phyloP scores from a whole-genome alignment of 768 basidiomycete species.

The Leucogyrophana mollusca region DNA sequence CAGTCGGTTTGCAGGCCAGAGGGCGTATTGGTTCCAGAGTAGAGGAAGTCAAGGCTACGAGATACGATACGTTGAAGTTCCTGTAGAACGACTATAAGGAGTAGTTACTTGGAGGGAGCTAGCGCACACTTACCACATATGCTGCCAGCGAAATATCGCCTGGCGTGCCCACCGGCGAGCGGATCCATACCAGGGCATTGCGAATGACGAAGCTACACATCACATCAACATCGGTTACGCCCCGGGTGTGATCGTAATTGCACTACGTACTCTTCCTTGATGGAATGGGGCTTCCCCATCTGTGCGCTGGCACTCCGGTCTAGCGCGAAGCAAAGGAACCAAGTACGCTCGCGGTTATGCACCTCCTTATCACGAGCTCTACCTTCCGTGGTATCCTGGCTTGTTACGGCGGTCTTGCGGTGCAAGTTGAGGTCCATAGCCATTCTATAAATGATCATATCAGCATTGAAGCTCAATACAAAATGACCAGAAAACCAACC shows the following conservation, averaged over 20 bases:
- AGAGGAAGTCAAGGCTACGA: slow-evolving; percentile 86
- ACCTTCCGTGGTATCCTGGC: slow-evolving; percentile 75
- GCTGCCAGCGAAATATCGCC: slow-evolving; percentile 70
- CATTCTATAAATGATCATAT: slow-evolving; percentile 54
- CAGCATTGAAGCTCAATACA: not conserved
- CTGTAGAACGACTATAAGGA: slow-evolving; percentile 32
- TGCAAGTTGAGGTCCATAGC: slow-evolving; percentile 95
- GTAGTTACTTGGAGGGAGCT: slow-evolving; percentile 1
- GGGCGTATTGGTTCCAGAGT: slow-evolving; percentile 74
- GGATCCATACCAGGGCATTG: slow-evolving; percentile 74
- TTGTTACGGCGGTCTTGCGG: slow-evolving; percentile 66
- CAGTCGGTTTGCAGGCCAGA: slow-evolving; percentile 83
- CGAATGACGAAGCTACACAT: slow-evolving; percentile 92
- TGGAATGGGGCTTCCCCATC: slow-evolving; percentile 94
- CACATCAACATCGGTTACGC: too few species aligned
- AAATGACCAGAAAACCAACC: slow-evolving; percentile 40
- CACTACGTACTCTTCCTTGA: slow-evolving; percentile 84
- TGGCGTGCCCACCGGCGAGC: slow-evolving; percentile 58
- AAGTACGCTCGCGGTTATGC: slow-evolving; percentile 92
- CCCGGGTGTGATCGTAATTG: too few species aligned
- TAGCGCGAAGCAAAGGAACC: slow-evolving; percentile 84
- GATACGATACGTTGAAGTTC: slow-evolving; percentile 89
- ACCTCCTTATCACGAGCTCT: slow-evolving; percentile 79
- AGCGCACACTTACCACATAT: slow-evolving; percentile 61
- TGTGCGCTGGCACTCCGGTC: slow-evolving; percentile 92